Evolutionary conservation across 1,284 basidiomycete genomes (phyloP), one percentile per base, ranked within the genome.

Genomic region (Heterobasidion parviporum): DNA sequence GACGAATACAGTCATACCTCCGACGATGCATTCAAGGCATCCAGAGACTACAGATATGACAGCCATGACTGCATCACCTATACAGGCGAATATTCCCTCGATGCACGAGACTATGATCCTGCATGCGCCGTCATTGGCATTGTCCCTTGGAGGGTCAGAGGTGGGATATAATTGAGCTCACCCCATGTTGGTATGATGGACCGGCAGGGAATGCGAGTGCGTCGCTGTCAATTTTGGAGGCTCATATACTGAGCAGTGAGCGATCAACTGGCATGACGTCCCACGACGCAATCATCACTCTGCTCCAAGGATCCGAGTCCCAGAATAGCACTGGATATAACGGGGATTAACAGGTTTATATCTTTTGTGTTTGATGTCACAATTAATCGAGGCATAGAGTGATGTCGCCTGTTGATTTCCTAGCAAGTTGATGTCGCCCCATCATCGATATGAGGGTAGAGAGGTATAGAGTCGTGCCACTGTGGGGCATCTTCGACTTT

Each of bases 21-120:
- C 70, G 41, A 78, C 67, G 18, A 78, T 72, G 54, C 75, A 78
- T 62, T 76, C 75, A 35, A 79, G 50, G 49, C 72, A 74, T 6
- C 70, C 72, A n/a, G 70, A 72, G 46, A 79, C 70, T n/a, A 63
- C 52, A 12, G 59, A 62, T 8, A 78, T 59, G 44, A 77, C 64
- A 5, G 64, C 62, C 65, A 76, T 74, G 51, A 78, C 65, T 9
- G 65, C 65, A n/a, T 66, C 73, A 12, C 72, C 76, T 50, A 79
- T 74, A 59, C 76, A 77, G 55, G 62, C 63, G 54, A 76, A 68
- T 35, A 76, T 71, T 26, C 68, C 72, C 66, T 51, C 16, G 48
- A 73, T 65, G 60, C 73, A 75, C 9, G 74, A 75, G 32, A 67
- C n/a, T 51, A 71, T 66, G 54, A 52, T 55, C 15, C 69, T 68